Evolutionary conservation across 495 filamentous ascomycete species (phyloP), one percentile per base, ranked within the genome.

Genomic region (Friedmanniomyces simplex): DNA sequence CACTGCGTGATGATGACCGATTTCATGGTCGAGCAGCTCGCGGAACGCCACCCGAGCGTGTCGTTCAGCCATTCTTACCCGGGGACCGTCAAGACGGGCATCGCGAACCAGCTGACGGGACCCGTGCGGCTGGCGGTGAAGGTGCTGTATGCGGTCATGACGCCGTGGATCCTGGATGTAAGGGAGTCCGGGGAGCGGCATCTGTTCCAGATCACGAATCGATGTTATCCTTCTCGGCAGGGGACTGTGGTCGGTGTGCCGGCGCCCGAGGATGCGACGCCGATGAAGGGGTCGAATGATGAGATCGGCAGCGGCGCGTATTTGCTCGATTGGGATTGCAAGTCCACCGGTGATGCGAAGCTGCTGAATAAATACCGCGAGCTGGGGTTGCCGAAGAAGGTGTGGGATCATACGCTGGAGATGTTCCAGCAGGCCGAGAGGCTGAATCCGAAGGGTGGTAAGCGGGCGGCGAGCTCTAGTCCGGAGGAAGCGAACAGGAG

Each of bases 321-420:
- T 61, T 57, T 67, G 39, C 63, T 73, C 0, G 69, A 69, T 41
- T 72, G 66, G 60, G 63, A 71, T 58, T 67, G 69, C 11, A 66
- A 70, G 22, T 36, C 66, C 0, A 53, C 57, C 8, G 69, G 62
- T 0, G 67, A 72, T 12, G 57, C 52, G 25, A 59, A 60, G 20
- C 28, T 69, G 3, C 50, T 74, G 62, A 24, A 50, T 18, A 58
- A 68, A 20, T 69, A 72, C 55, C 63, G 69, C 11, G 54, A 55
- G 4, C 34, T 70, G 45, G 73, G 64, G 11, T 48, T 68, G 16
- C 58, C 50, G 16, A 50, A 62, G 57, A 64, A 56, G 36, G 61
- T 75, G 26, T 72, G 69, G 71, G 65, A 68, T 41, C 72, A 75
- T 64, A 73, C 70, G 20, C 65, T 68, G 66, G 55, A 59, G 13